Percentiles rank a stretch among this genome's conserved stretches.
These are phyloP conservation scores for Letharia columbiana DNA, from an alignment of 495 filamentous ascomycete genomes.

Conservation along the genomic window DNA sequence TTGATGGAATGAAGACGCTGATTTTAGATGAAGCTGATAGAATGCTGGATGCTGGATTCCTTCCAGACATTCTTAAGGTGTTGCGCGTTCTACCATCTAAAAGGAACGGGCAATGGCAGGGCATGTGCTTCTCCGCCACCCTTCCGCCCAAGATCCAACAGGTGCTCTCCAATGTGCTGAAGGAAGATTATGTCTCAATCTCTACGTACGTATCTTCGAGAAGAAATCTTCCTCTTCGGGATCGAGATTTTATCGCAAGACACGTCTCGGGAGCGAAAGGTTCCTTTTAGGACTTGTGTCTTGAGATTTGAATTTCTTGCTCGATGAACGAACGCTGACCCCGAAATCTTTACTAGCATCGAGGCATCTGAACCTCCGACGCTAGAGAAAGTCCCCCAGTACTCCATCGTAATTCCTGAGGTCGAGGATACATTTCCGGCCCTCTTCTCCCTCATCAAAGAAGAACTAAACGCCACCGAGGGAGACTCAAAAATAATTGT, in stretches of 20 bases:
- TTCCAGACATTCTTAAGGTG: slow-evolving; percentile 50
- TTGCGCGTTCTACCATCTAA: slow-evolving; percentile 50
- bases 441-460: slow-evolving; percentile 39
- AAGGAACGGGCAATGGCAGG: slow-evolving; percentile 45
- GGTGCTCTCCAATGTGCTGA: slow-evolving; percentile 49
- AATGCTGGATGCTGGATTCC: slow-evolving; percentile 52
- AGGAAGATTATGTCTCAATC: slow-evolving; percentile 47
- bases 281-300: not conserved
- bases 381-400: slow-evolving; percentile 53
- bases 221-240: not conserved
- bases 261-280: not conserved
- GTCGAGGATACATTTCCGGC: slow-evolving; percentile 47
- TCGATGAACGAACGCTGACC: not conserved
- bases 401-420: slow-evolving; percentile 45
- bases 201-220: slow-evolving; percentile 35
- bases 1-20: slow-evolving; percentile 47
- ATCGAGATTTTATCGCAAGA: not conserved
- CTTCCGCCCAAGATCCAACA: slow-evolving; percentile 53
- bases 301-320: not conserved
- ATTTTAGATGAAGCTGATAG: slow-evolving; percentile 62
- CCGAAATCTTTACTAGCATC: slow-evolving; percentile 27
- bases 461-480: slow-evolving; percentile 34
- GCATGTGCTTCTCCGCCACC: slow-evolving; percentile 68
- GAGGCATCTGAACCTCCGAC: slow-evolving; percentile 52
- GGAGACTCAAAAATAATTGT: slow-evolving; percentile 55